Base-by-base conservation (phyloP, 2,329 filamentous ascomycete genomes). In the Purpureocillium takamizusanense region DNA sequence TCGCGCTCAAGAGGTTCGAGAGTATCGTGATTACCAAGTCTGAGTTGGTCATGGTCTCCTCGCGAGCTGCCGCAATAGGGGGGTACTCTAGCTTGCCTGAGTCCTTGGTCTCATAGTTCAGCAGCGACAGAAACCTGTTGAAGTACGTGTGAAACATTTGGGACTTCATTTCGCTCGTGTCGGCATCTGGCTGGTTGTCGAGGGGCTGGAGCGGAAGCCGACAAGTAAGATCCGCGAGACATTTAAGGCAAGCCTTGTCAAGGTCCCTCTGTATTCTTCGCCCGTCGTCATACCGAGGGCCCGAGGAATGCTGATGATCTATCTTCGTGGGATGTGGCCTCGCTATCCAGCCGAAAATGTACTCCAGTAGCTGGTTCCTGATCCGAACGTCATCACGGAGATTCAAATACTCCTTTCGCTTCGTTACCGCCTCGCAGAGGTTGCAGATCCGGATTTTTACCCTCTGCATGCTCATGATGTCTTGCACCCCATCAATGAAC, bases 101-200 rank as follows among this genome's bases (percentile, higher is more conserved):
- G 30, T 78, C 74, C 7, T 61, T 49, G 1, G 67, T 57, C 39
- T 81, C 76, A 36, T 75, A 66, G 43, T 80, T 80, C 21, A 84
- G 63, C 4, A 84, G 61, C 1, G 77, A 81, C 15, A 84, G 62
- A 50, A 84, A 83, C 7, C 78, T 68, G 44, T 81, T 83, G 59
- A 84, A 83, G 53, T 84, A 84, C 7, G 73, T 77, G 44, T 81
- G 77, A 50, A 84, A 84, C 72, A 83, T 78, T 49, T 83, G 75
- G 1, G 76, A 80, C 52, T 83, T 83, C 37, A 80, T 67, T 54
- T 83, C 80, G 46, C 77, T 81, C 38, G 75, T 78, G 33, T 78
- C 75, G 2, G 75, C 78, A 56, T 84, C 80, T 11, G 69, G 77
- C 46, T 81, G 76, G 5, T 74, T 75, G 37, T 83, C 79, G 2